phyloP scores from a whole-genome alignment of 352 stramenopile species.

The Peronosclerospora sorghi region DNA sequence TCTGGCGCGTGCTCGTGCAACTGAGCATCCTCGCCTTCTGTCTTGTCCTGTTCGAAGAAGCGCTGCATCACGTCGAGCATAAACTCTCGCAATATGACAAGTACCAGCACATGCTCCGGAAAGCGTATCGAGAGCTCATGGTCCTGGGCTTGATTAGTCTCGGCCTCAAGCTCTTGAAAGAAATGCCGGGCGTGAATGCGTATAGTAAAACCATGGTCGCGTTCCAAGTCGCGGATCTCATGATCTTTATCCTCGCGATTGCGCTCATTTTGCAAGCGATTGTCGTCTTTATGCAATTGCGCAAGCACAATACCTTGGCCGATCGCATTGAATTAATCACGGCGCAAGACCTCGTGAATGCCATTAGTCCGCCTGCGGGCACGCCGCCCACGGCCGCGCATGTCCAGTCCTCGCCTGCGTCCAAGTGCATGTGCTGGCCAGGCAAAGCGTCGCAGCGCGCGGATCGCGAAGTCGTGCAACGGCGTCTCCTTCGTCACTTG shows the following conservation, averaged over 20 bases:
- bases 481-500: constrained; percentile 32
- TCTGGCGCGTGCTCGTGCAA: constrained; percentile 38
- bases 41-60: constrained; percentile 36
- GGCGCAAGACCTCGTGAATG: constrained; percentile 27
- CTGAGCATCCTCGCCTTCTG: constrained; percentile 39
- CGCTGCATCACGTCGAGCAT: constrained; percentile 38
- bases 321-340: constrained; percentile 38
- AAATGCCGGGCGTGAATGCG: constrained; percentile 16
- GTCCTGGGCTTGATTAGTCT: constrained; percentile 46
- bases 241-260: constrained; percentile 43
- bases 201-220: constrained; percentile 29
- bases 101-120: constrained; percentile 61
- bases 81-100: constrained; percentile 41
- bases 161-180: constrained; percentile 40
- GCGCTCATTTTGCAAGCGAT: constrained; percentile 42
- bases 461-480: constrained; percentile 16
- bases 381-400: constrained; percentile 1
- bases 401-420: background rate
- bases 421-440: constrained; percentile 4
- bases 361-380: constrained; percentile 2
- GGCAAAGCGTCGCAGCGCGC: background rate
- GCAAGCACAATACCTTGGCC: constrained; percentile 23
- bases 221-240: constrained; percentile 44
- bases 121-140: constrained; percentile 53
- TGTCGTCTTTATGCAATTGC: constrained; percentile 33